phyloP scores from a whole-genome alignment of 305 asterid genomes.

The Fraxinus baroniana region DNA sequence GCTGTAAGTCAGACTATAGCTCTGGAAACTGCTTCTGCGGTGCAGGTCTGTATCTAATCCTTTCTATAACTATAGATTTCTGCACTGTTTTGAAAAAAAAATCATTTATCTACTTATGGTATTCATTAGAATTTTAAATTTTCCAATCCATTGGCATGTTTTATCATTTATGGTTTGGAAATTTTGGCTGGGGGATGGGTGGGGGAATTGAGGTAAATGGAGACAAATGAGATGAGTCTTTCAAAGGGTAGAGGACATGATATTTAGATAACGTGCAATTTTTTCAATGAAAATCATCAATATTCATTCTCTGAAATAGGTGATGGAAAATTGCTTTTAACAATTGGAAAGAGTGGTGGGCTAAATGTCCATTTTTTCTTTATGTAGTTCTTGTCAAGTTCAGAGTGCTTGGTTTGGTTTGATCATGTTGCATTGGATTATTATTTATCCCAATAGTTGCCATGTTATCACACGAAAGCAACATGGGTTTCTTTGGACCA shows the following conservation, averaged over 20 bases:
- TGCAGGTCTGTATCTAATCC: constrained; percentile 62
- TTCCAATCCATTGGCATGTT: background rate
- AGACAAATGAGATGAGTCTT: background rate
- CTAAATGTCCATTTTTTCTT: background rate
- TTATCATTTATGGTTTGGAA: background rate
- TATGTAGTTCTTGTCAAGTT: background rate
- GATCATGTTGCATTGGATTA: background rate
- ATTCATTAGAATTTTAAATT: background rate
- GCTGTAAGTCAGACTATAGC: constrained; percentile 88
- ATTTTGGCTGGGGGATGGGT: background rate
- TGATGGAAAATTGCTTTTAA: background rate
- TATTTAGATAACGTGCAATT: background rate
- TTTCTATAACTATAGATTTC: constrained; percentile 13
- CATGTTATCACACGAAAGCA: background rate
- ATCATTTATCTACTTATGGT: background rate
- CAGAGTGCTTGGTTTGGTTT: background rate
- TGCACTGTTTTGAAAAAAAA: background rate
- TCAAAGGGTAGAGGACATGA: background rate
- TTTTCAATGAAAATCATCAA: background rate
- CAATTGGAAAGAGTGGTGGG: background rate
- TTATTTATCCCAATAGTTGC: background rate
- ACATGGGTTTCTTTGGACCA: background rate
- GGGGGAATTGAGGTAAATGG: background rate
- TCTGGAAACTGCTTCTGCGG: constrained; percentile 94
- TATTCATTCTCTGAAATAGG: background rate